Percentiles rank a stretch among this genome's conserved stretches.
phyloP scores from a whole-genome alignment of 2,329 filamentous ascomycete genomes.

The Leptographium lundbergii region DNA sequence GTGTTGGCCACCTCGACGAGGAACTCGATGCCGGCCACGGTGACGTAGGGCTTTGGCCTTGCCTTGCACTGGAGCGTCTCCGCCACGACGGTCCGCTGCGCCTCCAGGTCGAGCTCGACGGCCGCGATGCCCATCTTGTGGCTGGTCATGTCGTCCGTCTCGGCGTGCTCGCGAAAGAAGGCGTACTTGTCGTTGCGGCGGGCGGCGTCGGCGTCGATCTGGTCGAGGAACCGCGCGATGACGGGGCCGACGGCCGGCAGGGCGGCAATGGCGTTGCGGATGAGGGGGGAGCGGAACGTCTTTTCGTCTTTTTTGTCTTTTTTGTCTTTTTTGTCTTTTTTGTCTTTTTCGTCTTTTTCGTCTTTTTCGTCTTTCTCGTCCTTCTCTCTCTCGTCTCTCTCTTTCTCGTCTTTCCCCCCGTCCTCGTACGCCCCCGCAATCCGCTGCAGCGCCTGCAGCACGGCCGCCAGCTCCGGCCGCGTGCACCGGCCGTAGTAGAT shows the following conservation, averaged over 20 bases:
- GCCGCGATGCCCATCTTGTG: constrained; percentile 85
- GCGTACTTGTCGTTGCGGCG: constrained; percentile 82
- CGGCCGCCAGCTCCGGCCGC: constrained; percentile 71
- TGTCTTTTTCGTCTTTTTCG: no score
- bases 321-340: no score
- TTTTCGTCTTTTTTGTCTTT: no score
- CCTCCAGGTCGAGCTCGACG: constrained; percentile 78
- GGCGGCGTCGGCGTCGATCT: constrained; percentile 74
- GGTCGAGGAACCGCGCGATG: constrained; percentile 64
- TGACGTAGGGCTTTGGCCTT: constrained; percentile 60
- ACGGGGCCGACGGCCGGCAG: constrained; percentile 65
- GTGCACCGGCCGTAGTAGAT: constrained; percentile 98
- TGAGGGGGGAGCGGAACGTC: constrained; percentile 60
- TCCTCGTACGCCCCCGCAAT: constrained; percentile 60
- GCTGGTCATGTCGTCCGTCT: constrained; percentile 79
- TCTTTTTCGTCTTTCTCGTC: no score
- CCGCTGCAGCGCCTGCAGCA: constrained; percentile 73
- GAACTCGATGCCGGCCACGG: constrained; percentile 84
- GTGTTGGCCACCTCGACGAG: constrained; percentile 82
- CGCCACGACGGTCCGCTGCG: constrained; percentile 60
- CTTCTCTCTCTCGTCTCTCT: constrained; percentile 32
- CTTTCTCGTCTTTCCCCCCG: constrained; percentile 16
- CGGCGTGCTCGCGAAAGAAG: constrained; percentile 80
- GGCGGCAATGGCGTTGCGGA: constrained; percentile 59
- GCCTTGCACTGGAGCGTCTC: constrained; percentile 44